Conservation (phyloP, 78 protist species). For the Dictyostelium capitatum region DNA sequence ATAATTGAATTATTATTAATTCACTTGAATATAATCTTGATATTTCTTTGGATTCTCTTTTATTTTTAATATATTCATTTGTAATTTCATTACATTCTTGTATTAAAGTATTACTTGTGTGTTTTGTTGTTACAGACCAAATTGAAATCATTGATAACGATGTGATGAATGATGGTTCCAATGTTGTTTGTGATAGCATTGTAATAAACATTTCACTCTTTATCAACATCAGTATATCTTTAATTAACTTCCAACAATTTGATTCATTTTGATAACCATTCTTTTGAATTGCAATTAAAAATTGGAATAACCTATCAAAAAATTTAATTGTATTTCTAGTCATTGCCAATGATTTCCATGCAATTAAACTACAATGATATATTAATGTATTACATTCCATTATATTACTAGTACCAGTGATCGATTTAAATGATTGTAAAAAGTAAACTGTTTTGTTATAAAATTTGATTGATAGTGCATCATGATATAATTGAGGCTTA, state of each 20-base stretch:
- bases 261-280: conserved; percentile 11
- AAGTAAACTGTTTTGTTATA: background rate
- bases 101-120: background rate
- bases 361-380: conserved; percentile 11
- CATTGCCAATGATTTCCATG: conserved; percentile 22
- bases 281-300: conserved; percentile 19
- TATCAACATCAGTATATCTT: conserved; percentile 8
- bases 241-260: conserved; percentile 33
- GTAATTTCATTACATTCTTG: conserved; percentile 6
- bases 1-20: conserved; percentile 2
- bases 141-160: conserved; percentile 14
- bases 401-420: background rate
- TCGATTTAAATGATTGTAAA: background rate
- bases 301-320: conserved; percentile 14
- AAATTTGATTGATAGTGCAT: conserved; percentile 34
- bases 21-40: conserved; percentile 10
- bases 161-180: conserved; percentile 15
- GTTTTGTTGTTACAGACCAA: background rate
- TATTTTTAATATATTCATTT: conserved; percentile 15
- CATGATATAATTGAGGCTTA: conserved; percentile 27
- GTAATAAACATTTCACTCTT: background rate
- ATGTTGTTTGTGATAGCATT: background rate
- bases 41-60: background rate
- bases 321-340: background rate
- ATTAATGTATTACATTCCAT: background rate